These are phyloP conservation scores for Podaxis sp. DNA, from an alignment of 768 basidiomycete genomes.

Conservation along the genomic window DNA sequence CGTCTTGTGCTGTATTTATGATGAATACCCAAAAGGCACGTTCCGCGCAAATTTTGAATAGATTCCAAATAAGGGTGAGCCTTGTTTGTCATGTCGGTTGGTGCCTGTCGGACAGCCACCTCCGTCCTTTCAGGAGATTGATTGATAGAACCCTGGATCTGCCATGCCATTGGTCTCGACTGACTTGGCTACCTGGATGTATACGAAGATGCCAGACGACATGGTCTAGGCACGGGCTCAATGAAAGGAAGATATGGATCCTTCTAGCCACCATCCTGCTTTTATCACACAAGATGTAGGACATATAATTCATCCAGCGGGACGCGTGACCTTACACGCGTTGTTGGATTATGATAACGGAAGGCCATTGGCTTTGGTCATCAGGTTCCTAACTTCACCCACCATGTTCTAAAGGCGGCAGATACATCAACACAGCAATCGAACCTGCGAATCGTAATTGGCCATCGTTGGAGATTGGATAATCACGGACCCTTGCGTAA, in stretches of 20 bases:
- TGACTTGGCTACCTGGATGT: background rate
- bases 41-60: slow-evolving; percentile 8
- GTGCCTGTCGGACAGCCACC: slow-evolving; percentile 38
- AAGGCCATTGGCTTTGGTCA: background rate
- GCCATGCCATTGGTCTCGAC: background rate
- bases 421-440: background rate
- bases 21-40: slow-evolving; percentile 24
- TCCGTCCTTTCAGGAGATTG: slow-evolving; percentile 38
- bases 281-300: background rate
- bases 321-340: background rate
- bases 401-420: background rate
- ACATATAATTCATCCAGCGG: background rate
- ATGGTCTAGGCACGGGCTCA: background rate
- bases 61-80: background rate
- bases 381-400: background rate
- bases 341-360: too few species aligned
- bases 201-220: background rate
- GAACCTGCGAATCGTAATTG: background rate
- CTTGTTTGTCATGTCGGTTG: slow-evolving; percentile 16
- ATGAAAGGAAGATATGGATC: background rate
- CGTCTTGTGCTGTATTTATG: slow-evolving; percentile 19
- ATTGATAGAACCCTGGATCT: background rate
- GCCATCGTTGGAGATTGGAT: too few species aligned
- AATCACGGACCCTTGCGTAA: too few species aligned
- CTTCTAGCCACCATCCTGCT: background rate